These are phyloP conservation scores for Entonaema liquescens DNA, from an alignment of 495 filamentous ascomycete species.

Conservation along the genomic window DNA sequence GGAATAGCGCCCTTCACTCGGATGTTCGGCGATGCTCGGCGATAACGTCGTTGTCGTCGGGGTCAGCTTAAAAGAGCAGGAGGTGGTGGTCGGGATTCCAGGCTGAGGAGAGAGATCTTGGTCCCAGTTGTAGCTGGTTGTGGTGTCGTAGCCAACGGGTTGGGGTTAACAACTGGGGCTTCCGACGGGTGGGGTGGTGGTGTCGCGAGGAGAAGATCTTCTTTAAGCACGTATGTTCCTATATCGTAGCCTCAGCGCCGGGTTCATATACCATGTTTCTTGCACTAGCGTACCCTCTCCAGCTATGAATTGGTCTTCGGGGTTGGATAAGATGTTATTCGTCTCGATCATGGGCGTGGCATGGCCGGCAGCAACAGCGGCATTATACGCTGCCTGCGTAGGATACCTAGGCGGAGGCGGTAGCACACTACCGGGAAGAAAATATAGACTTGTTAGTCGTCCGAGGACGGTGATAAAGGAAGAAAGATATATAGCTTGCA, in stretches of 20 bases:
- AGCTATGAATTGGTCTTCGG: slow-evolving; percentile 83
- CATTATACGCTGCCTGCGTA: slow-evolving; percentile 70
- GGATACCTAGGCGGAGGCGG: slow-evolving; percentile 88
- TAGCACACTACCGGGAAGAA: slow-evolving; percentile 67
- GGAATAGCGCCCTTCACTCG: slow-evolving; percentile 68
- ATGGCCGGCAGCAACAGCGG: slow-evolving; percentile 68
- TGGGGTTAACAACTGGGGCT: slow-evolving; percentile 81
- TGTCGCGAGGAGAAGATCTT: slow-evolving; percentile 90
- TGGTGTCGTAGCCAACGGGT: slow-evolving; percentile 86
- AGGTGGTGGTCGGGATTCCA: slow-evolving; percentile 68
- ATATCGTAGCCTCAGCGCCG: slow-evolving; percentile 26
- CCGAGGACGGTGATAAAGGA: slow-evolving; percentile 1
- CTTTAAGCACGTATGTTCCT: slow-evolving; percentile 89
- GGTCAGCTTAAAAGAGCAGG: slow-evolving; percentile 61
- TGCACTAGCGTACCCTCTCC: slow-evolving; percentile 77
- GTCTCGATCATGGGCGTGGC: slow-evolving; percentile 83
- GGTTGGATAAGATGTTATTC: slow-evolving; percentile 83
- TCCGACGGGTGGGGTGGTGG: slow-evolving; percentile 96
- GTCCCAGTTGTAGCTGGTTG: slow-evolving; percentile 83
- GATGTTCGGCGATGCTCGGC: slow-evolving; percentile 67
- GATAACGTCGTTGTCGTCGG: slow-evolving; percentile 47
- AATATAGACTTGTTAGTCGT: slow-evolving; percentile 10
- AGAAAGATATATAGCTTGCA: slow-evolving; percentile 12
- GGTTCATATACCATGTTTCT: background rate
- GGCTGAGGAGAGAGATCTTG: slow-evolving; percentile 78